Evolutionary conservation across 2,329 filamentous ascomycete genomes (phyloP), one percentile per base, ranked within the genome.

Genomic region (Fusarium austroafricanum): DNA sequence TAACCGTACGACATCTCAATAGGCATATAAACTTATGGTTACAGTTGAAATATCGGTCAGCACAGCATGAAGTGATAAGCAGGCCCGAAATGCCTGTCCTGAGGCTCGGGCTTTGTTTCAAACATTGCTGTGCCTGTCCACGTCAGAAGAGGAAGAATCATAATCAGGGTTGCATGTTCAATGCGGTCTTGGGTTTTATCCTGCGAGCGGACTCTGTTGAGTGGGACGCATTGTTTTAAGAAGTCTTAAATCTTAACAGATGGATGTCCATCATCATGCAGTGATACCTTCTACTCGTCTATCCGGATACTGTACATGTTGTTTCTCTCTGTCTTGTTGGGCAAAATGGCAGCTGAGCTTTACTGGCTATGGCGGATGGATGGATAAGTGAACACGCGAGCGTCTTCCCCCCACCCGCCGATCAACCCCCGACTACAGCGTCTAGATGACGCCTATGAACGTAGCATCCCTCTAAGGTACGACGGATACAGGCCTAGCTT

Each of bases 381-480:
- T 63, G 56, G 61, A 67, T 37, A 59, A 58, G 28, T 65, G 65
- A 61, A 68, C 66, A 70, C 66, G 66, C 66, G 66, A 68, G 65
- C 49, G 55, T 52, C 50, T 33, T 15, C 65, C 54, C 65, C 61
- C 57, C 65, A 49, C 66, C 33, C 66, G 66, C 65, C 66, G 65
- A 68, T 68, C 66, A 55, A 58, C 17, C 61, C 65, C 66, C 66
- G 52, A 68, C 61, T 55, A 50, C 44, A 55, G 61, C 50, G 65
- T 60, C 63, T 61, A 52, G 60, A 68, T 68, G 66, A 68, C 66
- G 66, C 65, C 65, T 49, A 67, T 61, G 56, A 68, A 47, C 46
- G 65, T 68, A 67, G 65, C 54, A 65, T 61, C 52, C 61, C 62
- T 61, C 66, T 52, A 64, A 64, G 61, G 60, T 59, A 64, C 61